Conservation (phyloP, 176 grass and related monocot genomes). For the Oryza coarctata region DNA sequence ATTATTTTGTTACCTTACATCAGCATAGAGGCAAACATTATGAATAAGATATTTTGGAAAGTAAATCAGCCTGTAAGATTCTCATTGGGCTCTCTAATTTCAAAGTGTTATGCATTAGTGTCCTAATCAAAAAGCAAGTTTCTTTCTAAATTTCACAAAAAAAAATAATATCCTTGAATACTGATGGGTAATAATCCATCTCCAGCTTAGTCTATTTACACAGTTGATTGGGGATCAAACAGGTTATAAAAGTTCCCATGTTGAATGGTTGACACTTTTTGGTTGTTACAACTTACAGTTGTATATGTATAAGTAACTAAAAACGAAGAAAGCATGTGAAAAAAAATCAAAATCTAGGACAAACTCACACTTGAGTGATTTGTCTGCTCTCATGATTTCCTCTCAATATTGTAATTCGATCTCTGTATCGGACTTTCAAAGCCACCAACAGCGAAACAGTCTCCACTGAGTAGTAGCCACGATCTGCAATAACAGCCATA, state of each 20-base stretch:
- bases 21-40: constrained; percentile 1
- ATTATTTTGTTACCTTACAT: neutral
- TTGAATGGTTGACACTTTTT: neutral
- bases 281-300: neutral
- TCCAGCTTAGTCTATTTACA: neutral
- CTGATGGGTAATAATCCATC: constrained; percentile 5
- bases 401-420: constrained; percentile 97
- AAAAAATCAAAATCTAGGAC: neutral
- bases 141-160: neutral
- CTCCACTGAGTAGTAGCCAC: constrained; percentile 95
- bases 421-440: constrained; percentile 94
- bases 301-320: neutral
- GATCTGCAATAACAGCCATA: constrained; percentile 55
- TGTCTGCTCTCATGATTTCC: constrained; percentile 97
- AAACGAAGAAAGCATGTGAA: constrained; percentile 2
- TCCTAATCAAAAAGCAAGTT: neutral
- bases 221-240: neutral
- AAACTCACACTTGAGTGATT: constrained; percentile 97
- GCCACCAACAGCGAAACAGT: constrained; percentile 86
- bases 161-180: neutral
- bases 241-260: neutral
- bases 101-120: neutral
- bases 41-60: neutral
- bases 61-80: neutral
- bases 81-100: neutral